Evolutionary conservation across 2,329 filamentous ascomycete species (phyloP), one percentile per base, ranked within the genome.

Genomic region (Rhynchosporium graminicola): DNA sequence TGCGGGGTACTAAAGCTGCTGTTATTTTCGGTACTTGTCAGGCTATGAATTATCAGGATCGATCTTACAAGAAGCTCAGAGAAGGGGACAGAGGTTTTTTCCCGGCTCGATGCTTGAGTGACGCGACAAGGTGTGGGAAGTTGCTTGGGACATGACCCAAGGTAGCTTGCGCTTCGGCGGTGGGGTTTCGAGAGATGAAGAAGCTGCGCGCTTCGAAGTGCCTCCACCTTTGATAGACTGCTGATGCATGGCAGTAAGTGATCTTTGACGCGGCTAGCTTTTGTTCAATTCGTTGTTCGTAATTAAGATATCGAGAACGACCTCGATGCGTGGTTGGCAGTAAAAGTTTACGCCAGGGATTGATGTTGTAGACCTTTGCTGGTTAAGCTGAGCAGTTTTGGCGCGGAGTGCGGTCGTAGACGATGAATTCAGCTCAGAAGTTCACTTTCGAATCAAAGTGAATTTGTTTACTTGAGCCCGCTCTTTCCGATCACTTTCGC

Each of bases 81-180:
- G 51, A 10, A 9, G 51, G 33, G 12, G 10, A 10, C 1, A 36
- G 5, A 10, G 5, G 9, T 10, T 40, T 20, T 5, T 33, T 12
- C 15, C 26, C 2, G 51, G 33, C 9, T 52, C 31, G 31, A 38
- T 13, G 20, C 50, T 52, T 40, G 50, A 10, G 36, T 20, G 20
- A 26, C 51, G 36, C 20, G 51, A 54, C 51, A 54, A 40, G 36
- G 51, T 54, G 51, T 12, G 20, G 9, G 51, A 54, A 33, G n/a
- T 54, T 54, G 33, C 51, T 42, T 54, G n/a, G 10, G 51, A 40
- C 36, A 40, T 54, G 1, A 40, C 8, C 51, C 51, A 42, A 28
- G 20, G 33, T 13, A 54, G 51, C 20, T 28, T 42, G 20, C 51
- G 51, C 36, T 54, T 54, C 40, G n/a, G 36, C 3, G 51, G 20